Evolutionary conservation across 345 rosid genomes (phyloP), one percentile per base, ranked within the genome.

Genomic region (Aegle marmelos): DNA sequence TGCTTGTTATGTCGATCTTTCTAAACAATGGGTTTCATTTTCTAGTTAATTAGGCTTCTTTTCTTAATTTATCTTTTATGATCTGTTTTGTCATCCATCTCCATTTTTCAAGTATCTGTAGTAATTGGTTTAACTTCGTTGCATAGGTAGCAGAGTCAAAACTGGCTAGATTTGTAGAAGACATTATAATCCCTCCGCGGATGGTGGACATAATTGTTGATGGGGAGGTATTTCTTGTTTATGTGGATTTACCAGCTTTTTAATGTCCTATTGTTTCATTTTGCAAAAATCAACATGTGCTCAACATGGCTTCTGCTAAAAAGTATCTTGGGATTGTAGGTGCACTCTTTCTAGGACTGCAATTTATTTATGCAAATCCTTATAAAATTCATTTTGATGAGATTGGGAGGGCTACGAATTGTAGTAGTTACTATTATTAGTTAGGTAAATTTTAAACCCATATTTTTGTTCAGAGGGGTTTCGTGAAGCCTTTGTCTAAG

Each of bases 181-280:
- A 96, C 85, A 94, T 96, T 72, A 92, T 96, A 70, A 90, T 94
- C 65, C 98, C 98, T 72, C 98, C 98, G 41, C 91, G 94, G 86
- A 96, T 96, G 99, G 91, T 94, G 5, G 98, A 96, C 83, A 85
- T 96, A 62, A 89, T 96, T 81, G 94, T 96, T 80, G 99, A 96
- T 78, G 99, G 98, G 86, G 99, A 96, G 99, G 99, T 96, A 89
- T 65, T 74, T 83, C 37, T 72, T 80, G 31, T 76, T 82, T 80
- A 73, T 65, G 30, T 81, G 71, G 61, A 70, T 25, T 31, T 28
- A 10, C 74, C 45, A 37, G 34, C 27, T 74, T 76, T 36, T 57
- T 75, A 34, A 54, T 16, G 54, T 71, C 22, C 68, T 78, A 1
- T 61, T 24, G 17, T 60, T 37, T 76, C 37, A 63, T 56, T 79